Evolutionary conservation across 1,284 basidiomycete species (phyloP), one percentile per base, ranked within the genome.

Genomic region (Leccinum pachyderme): DNA sequence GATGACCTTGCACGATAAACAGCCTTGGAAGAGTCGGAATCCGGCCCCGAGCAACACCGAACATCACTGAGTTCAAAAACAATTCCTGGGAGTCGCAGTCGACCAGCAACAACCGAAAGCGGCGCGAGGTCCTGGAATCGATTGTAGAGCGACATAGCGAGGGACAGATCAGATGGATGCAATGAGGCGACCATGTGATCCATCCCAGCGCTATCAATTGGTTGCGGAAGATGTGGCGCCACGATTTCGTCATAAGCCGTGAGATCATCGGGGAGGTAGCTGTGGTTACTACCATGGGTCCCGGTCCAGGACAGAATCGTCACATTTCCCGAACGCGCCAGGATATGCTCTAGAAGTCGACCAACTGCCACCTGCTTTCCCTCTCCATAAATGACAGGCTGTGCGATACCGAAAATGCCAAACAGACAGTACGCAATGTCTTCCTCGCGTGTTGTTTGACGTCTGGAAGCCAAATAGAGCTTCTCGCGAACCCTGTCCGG

Each of bases 261-360:
- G 27, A 60, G 57, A 15, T 56, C 41, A 0, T 8, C 2, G 2
- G 57, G 59, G 2, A 60, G 52, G 27, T 49, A 60, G 22, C 60
- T 60, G 29, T 61, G 44, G 11, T 59, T 24, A 3, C 12, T 43
- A 15, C 60, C 44, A 1, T 44, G n/a, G 2, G 7, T 12, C 9
- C 56, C 56, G 9, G 57, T 56, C 55, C 55, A 56, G 5, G 55
- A 47, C 4, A 56, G 47, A 5, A 56, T 4, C 2, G 47, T 41
- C 7, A 46, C 31, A 6, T 56, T 35, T 1, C 25, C 37, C n/a
- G 55, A 55, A 8, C 54, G 22, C 2, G 53, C 33, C 18, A 56
- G 33, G 22, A 56, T 25, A 12, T 56, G 33, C 33, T 33, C 33
- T 15, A 33, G 28, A 5, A 57, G 49, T 1, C 55, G 55, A 35